Base-by-base conservation (phyloP, 2,329 filamentous ascomycete species). In the Trichoderma asperellum region DNA sequence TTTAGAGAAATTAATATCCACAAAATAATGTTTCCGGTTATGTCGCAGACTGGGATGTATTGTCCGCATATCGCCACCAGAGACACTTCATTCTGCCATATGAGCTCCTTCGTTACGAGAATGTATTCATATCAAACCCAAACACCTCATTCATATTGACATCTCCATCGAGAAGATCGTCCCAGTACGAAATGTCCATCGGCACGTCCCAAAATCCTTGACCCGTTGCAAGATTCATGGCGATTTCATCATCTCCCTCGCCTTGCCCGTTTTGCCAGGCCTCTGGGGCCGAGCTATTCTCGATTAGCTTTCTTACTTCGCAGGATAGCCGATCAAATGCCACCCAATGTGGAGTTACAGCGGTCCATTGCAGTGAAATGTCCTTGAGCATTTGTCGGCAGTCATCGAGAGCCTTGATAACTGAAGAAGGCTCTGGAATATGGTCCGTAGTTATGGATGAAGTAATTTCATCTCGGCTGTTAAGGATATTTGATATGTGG, bases 21-120 rank as follows among this genome's bases (percentile, higher is more conserved):
- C 18, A n/a, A 14, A n/a, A 60, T 14, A n/a, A 4, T 29, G 34
- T 6, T 3, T 2, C 12, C 57, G 5, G 43, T 18, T 1, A 24
- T 60, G 52, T 18, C 12, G 52, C 24, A 55, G 11, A 55, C 4
- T 0, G 40, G 40, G 18, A 55, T 27, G 21, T 18, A 55, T 55
- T 55, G 52, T 2, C 85, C 91, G 70, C 94, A 94, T 76, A 92
- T 93, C 71, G 91, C 18, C 8, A 43, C 7, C 6, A 43, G 40
- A 43, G 16, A n/a, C 14, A 37, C 5, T 5, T 43, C 40, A 43
- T 49, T 24, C 18, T 12, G 18, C 1, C 16, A 47, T 32, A 5
- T 3, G 2, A 32, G 32, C 0, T 16, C 2, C 1, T 18, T 24
- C 37, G 16, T 29, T 62, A 47, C 1, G 52, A 37, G 58, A 68